Evolutionary conservation across 352 stramenopile genomes (phyloP), one percentile per base, ranked within the genome.

Genomic region (Pythium dissotocum): DNA sequence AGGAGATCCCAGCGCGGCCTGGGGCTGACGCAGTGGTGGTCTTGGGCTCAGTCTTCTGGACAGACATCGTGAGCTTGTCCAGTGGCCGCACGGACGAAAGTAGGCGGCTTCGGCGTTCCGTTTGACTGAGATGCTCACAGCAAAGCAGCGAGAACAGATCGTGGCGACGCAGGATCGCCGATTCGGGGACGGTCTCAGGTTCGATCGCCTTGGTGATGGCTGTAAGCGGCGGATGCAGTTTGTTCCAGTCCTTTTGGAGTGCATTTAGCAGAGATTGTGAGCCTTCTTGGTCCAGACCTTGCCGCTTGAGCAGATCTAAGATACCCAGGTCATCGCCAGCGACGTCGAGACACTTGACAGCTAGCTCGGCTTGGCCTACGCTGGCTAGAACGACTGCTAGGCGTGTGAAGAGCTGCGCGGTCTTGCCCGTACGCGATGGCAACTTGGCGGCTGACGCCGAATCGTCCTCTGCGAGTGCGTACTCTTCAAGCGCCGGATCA

Each of bases 101-200:
- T 53, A 93, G 65, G 33, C 87, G 85, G 64, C 87, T 89, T 55
- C 85, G 82, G 33, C 85, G 82, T 49, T 90, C 83, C 5, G 80
- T 78, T 16, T 91, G 82, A 5, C 55, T 58, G 30, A 92, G 30
- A 7, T 67, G 76, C 32, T 93, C 83, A 44, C 74, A 89, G 59
- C 85, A 95, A 13, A 95, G 76, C n/a, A 85, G 64, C 4, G 76
- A 73, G 56, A 93, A 86, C 10, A 80, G 72, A 52, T 93, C 83
- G 21, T 89, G 77, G 30, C 72, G 76, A 0, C 75, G 64, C 64
- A 48, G 63, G 18, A 72, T 48, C 2, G 33, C 36, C 16, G 75
- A 75, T 7, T 69, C 52, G 0, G 76, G 54, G 0, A 52, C 44
- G 18, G 40, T n/a, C 14, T 18, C 24, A 6, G 26, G 7, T 26